A percentile compares a stretch with the other conserved stretches of the same genome.
phyloP scores from a whole-genome alignment of 2,329 filamentous ascomycete genomes.

The Aspergillus sp. region DNA sequence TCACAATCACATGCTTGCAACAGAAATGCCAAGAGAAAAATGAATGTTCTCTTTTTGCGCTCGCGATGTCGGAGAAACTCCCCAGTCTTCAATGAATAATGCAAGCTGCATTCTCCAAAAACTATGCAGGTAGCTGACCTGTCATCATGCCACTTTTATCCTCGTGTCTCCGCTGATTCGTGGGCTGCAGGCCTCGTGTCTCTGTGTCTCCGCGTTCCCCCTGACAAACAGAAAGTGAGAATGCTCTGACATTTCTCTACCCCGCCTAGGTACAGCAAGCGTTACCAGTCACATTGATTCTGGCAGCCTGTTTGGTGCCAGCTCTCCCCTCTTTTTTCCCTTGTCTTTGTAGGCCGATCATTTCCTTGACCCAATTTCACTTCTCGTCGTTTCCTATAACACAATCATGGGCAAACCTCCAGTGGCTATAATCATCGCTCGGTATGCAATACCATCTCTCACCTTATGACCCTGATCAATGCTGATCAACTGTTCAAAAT shows the following conservation, averaged over 20 bases:
- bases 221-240: not conserved
- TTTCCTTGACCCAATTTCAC: not conserved
- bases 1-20: constrained; percentile 11
- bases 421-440: constrained; percentile 43
- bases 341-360: not conserved
- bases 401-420: constrained; percentile 38
- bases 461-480: not conserved
- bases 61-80: not conserved
- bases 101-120: not conserved
- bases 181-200: constrained; percentile 4
- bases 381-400: not conserved
- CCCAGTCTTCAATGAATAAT: not conserved
- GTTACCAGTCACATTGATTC: constrained; percentile 7
- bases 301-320: not conserved
- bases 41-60: not conserved
- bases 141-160: constrained; percentile 7
- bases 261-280: constrained; percentile 6
- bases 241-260: constrained; percentile 11
- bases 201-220: not conserved
- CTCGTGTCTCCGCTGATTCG: not conserved
- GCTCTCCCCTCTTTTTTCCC: not conserved
- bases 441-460: constrained; percentile 28
- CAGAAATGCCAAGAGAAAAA: constrained; percentile 1
- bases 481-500: constrained; percentile 39
- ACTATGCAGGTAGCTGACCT: constrained; percentile 4